Evolutionary conservation across 2,329 filamentous ascomycete species (phyloP).

Genomic region (Apiospora arundinis): DNA sequence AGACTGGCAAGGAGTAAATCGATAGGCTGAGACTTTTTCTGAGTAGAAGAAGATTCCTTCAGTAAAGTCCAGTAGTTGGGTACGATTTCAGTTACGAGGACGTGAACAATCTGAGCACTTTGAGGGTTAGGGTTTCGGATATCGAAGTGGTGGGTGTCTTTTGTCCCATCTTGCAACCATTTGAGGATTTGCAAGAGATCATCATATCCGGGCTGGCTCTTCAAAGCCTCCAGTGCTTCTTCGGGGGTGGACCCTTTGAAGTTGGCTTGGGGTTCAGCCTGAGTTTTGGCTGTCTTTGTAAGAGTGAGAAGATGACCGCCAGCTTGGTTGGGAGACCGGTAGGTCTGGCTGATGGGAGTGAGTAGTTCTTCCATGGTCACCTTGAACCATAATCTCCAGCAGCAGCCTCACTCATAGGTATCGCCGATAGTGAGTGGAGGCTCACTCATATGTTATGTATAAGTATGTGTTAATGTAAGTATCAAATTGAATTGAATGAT

Average conservation of each 20-base stretch:
- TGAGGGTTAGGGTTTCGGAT: constrained; percentile 69
- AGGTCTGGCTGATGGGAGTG: constrained; percentile 59
- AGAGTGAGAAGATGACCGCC: constrained; percentile 46
- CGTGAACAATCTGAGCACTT: constrained; percentile 76
- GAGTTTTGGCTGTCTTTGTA: constrained; percentile 35
- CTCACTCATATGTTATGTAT: not conserved
- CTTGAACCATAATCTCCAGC: not conserved
- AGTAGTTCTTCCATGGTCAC: constrained; percentile 61
- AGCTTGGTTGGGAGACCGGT: constrained; percentile 45
- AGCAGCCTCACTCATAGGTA: not conserved
- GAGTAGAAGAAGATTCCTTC: constrained; percentile 47
- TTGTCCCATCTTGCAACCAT: constrained; percentile 51
- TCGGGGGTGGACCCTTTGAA: constrained; percentile 44
- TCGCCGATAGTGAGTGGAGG: not conserved
- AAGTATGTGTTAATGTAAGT: not conserved
- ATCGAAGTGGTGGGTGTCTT: constrained; percentile 50
- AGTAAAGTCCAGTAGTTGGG: constrained; percentile 83
- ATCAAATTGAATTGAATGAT: not conserved
- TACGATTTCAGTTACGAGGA: constrained; percentile 75
- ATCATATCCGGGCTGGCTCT: constrained; percentile 66
- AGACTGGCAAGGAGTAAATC: constrained; percentile 68
- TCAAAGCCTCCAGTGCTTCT: constrained; percentile 66
- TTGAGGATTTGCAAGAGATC: constrained; percentile 58
- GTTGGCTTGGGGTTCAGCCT: constrained; percentile 24
- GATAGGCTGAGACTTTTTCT: constrained; percentile 44